Evolutionary conservation across 2,329 filamentous ascomycete species (phyloP).

Genomic region (Paecilomyces sp.): DNA sequence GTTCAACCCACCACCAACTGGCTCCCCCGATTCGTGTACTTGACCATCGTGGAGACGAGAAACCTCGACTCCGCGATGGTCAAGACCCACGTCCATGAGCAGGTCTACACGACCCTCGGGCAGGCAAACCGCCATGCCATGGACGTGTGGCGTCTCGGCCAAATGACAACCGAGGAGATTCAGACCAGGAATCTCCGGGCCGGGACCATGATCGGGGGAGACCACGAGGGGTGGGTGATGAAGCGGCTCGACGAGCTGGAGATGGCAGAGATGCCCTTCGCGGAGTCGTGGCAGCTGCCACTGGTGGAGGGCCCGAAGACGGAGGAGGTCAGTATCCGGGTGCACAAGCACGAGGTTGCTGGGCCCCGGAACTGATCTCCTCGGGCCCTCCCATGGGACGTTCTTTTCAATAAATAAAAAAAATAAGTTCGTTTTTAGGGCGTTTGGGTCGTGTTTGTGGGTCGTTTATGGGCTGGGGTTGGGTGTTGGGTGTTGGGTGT

Average conservation of each 20-base stretch:
- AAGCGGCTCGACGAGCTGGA: constrained; percentile 7
- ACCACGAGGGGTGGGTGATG: constrained; percentile 9
- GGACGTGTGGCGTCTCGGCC: constrained; percentile 3
- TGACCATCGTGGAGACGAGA: not conserved
- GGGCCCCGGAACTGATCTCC: constrained; percentile 13
- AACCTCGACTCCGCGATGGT: not conserved
- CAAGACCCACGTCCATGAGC: not conserved
- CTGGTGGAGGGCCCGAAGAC: constrained; percentile 5
- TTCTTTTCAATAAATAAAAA: not conserved
- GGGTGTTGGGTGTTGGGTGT: not conserved
- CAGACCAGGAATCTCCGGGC: constrained; percentile 3
- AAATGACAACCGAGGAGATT: not conserved
- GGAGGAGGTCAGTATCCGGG: constrained; percentile 13
- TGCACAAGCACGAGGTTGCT: constrained; percentile 7
- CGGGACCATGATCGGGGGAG: constrained; percentile 10
- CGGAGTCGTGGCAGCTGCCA: constrained; percentile 6
- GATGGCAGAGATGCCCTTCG: constrained; percentile 8
- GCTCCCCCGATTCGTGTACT: not conserved
- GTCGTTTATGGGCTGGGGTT: not conserved
- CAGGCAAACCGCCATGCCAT: constrained; percentile 13
- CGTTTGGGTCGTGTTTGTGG: too few species aligned
- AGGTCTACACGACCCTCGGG: constrained; percentile 7
- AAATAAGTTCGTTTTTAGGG: not conserved
- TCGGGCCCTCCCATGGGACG: not conserved
- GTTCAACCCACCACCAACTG: not conserved